Conservation (phyloP, 75 land plant genomes). For the Adiantum capillusveneris region DNA sequence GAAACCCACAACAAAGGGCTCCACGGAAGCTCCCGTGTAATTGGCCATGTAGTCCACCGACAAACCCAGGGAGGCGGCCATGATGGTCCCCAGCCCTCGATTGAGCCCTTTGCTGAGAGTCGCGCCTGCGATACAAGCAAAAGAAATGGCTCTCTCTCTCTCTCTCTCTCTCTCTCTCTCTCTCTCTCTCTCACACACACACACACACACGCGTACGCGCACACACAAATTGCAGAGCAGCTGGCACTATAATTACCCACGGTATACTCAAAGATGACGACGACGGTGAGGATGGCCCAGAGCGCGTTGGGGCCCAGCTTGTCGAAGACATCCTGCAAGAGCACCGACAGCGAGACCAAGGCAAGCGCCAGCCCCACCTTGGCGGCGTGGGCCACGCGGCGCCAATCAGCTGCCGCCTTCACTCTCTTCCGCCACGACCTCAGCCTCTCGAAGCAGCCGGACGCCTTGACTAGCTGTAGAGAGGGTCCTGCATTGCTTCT, state of each 20-base stretch:
- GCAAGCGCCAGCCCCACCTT: constrained; percentile 54
- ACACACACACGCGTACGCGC: too few relatives aligned
- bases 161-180: too few relatives aligned
- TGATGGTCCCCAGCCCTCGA: constrained; percentile 58
- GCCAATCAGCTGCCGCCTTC: neutral
- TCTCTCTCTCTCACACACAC: too few relatives aligned
- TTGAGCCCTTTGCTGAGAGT: constrained; percentile 70
- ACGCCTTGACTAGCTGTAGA: too few relatives aligned
- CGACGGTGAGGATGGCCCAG: constrained; percentile 72
- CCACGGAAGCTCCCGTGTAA: constrained; percentile 20
- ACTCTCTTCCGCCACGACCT: too few relatives aligned
- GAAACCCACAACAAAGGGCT: constrained; percentile 18
- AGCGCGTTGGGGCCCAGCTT: constrained; percentile 47
- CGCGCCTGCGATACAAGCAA: constrained; percentile 36
- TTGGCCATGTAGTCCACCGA: constrained; percentile 30
- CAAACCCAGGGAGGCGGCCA: constrained; percentile 53
- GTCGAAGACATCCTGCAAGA: constrained; percentile 33
- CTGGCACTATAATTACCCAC: constrained; percentile 31
- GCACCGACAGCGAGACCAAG: constrained; percentile 47
- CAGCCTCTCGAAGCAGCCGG: too few relatives aligned
- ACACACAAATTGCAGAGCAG: neutral
- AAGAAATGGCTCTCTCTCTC: too few relatives aligned
- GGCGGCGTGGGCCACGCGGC: constrained; percentile 36
- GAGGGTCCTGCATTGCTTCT: too few relatives aligned
- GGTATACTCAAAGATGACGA: constrained; percentile 64